phyloP scores from a whole-genome alignment of 805 yeast genomes.

The Barnettozyma populi region DNA sequence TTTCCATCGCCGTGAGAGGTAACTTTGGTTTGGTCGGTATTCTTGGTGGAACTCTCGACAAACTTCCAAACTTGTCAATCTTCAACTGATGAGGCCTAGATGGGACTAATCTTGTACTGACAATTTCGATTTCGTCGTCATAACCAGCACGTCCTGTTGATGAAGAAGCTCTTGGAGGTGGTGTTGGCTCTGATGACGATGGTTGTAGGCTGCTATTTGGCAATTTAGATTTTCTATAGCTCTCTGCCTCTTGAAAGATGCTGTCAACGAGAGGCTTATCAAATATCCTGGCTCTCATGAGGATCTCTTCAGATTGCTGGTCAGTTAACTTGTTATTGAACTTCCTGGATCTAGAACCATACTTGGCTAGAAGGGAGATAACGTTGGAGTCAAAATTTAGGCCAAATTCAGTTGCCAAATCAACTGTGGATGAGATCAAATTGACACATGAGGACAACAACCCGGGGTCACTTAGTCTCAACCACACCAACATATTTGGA shows the following conservation, averaged over 20 bases:
- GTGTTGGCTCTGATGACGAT: conserved; percentile 8
- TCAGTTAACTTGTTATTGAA: conserved; percentile 66
- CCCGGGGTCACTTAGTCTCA: conserved; percentile 75
- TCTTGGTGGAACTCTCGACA: conserved; percentile 25
- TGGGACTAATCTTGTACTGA: neutral
- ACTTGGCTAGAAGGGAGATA: conserved; percentile 51
- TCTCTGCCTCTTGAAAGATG: conserved; percentile 40
- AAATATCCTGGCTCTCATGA: conserved; percentile 54
- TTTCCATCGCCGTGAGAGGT: conserved; percentile 33
- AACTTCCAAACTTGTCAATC: conserved; percentile 33
- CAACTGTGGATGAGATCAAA: conserved; percentile 60
- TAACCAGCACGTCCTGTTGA: neutral
- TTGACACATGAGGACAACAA: conserved; percentile 68
- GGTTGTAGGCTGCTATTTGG: neutral
- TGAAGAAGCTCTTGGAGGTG: conserved; percentile 1
- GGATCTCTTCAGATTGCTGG: conserved; percentile 58
- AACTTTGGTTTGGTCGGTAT: conserved; percentile 23
- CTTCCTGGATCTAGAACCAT: conserved; percentile 60
- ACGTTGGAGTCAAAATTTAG: conserved; percentile 48
- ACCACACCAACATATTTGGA: conserved; percentile 68
- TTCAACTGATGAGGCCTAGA: conserved; percentile 27
- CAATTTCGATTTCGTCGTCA: conserved; percentile 7
- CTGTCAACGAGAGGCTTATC: conserved; percentile 49
- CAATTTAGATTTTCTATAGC: conserved; percentile 28
- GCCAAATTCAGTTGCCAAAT: conserved; percentile 51